Percentiles rank a stretch among this genome's conserved stretches.
These are phyloP conservation scores for Thalassia testudinum DNA, from an alignment of 116 monocot genomes.

Conservation along the genomic window DNA sequence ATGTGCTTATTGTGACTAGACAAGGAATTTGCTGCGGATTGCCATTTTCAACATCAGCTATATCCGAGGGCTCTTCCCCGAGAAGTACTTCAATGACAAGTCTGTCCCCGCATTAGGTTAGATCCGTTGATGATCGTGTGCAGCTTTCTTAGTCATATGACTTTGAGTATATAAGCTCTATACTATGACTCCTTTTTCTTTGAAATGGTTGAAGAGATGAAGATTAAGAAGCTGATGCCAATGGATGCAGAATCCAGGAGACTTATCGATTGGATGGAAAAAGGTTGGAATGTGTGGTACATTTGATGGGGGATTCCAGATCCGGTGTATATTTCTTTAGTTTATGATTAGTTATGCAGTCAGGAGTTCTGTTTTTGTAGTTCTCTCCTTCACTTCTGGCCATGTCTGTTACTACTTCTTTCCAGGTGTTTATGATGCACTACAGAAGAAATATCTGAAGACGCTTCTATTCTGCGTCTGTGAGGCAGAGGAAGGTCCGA, in stretches of 20 bases:
- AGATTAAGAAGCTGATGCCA: constrained; percentile 99
- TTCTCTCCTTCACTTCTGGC: background rate
- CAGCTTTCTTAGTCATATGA: background rate
- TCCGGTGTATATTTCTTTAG: background rate
- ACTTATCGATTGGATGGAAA: constrained; percentile 99
- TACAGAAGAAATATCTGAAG: constrained; percentile 96
- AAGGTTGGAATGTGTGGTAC: too few relatives aligned
- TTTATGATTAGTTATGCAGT: background rate
- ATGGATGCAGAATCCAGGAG: constrained; percentile 83
- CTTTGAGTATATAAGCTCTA: too few relatives aligned
- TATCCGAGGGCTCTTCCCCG: constrained; percentile 92
- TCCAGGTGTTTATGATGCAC: constrained; percentile 85
- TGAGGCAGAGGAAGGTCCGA: constrained; percentile 72
- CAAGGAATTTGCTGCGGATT: constrained; percentile 89
- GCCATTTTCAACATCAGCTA: constrained; percentile 99
- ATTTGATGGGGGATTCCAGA: background rate
- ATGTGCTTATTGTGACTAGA: constrained; percentile 25
- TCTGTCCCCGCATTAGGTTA: constrained; percentile 85
- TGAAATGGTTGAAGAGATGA: constrained; percentile 50
- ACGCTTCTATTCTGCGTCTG: constrained; percentile 93
- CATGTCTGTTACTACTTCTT: background rate
- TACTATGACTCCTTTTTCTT: background rate
- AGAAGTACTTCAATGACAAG: constrained; percentile 97
- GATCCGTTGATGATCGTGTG: constrained; percentile 1
- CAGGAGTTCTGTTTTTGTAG: background rate